Percentiles rank a stretch among this genome's conserved stretches.
phyloP scores from a whole-genome alignment of 139 green algal species.

The Micromonas pusilla region DNA sequence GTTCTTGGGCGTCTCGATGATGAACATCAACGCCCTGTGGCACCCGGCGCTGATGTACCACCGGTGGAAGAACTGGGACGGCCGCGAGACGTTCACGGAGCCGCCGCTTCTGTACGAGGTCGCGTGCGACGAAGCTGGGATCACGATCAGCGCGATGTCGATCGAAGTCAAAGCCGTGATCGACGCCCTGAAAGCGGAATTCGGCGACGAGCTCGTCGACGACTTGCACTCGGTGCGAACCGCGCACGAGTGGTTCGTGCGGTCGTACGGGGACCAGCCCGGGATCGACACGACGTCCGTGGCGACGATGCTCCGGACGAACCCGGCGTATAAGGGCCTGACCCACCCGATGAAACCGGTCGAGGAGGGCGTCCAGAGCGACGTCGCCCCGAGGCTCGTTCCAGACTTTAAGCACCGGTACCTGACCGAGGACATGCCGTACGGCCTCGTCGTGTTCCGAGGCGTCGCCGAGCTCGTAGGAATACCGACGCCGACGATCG shows the following conservation, averaged over 20 bases:
- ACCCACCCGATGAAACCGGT: neutral
- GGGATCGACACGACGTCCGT: neutral
- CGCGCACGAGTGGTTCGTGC: neutral
- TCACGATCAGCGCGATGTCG: neutral
- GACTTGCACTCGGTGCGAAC: neutral
- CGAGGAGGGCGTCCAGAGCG: neutral
- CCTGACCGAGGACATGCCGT: neutral
- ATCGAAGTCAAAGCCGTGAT: neutral
- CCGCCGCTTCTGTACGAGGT: neutral
- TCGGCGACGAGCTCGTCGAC: neutral
- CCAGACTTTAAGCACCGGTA: neutral
- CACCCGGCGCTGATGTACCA: neutral
- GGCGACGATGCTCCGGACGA: neutral
- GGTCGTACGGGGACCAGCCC: neutral
- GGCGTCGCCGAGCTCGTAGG: neutral
- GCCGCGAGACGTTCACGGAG: neutral
- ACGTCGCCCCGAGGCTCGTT: neutral
- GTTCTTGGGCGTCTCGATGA: neutral
- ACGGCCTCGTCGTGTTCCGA: neutral
- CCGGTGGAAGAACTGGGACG: neutral
- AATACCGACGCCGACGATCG: neutral
- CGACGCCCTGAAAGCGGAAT: neutral
- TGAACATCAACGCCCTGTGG: neutral
- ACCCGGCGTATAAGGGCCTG: neutral
- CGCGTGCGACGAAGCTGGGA: neutral